Base-by-base conservation (phyloP, 305 asterid species). In the Fraxinus baroniana region DNA sequence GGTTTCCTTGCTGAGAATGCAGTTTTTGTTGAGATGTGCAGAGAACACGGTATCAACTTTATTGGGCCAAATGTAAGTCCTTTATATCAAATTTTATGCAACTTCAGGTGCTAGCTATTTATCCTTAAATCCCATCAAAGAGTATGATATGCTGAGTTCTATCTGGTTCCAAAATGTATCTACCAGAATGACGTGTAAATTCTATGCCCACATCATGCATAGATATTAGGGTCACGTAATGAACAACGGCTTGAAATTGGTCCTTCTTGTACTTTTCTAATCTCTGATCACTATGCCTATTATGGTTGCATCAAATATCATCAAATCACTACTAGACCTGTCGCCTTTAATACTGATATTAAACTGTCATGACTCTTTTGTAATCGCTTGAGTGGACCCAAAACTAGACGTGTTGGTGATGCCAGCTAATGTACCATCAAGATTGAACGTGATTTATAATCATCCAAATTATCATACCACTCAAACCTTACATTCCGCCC, bases 1-100 rank as follows among this genome's bases (percentile, higher is more conserved):
- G 99, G 99, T 75, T 95, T 95, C 88, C 98, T 95, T 46, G 83
- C 99, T 74, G 98, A 94, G 91, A 95, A 95, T 93, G 99, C 99
- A 72, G 88, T 30, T 84, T 95, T 95, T 88, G 99, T 95, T 36
- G 97, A 92, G 86, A 94, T 95, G 98, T 95, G 99, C 97, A 88
- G 88, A 83, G 97, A 88, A 78, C 99, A 93, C 41, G 92, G 92
- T 60, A 92, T 95, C 88, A 95, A 95, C 88, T 95, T 95, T 83
- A 95, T 95, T 81, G 99, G 99, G 41, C 99, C 99, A 84, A 91
- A 95, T 82, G 99, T 95, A 85, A 90, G 96, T 87, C 71, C 60
- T 72, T 76, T 44, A 22, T 2, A 77, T 81, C 10, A 7, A 20
- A 81, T 55, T 26, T 18, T 79, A 79, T 66, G 20, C 71, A 17